Evolutionary conservation across 2,329 filamentous ascomycete genomes (phyloP), one percentile per base, ranked within the genome.

Genomic region (Fusarium xylarioides): DNA sequence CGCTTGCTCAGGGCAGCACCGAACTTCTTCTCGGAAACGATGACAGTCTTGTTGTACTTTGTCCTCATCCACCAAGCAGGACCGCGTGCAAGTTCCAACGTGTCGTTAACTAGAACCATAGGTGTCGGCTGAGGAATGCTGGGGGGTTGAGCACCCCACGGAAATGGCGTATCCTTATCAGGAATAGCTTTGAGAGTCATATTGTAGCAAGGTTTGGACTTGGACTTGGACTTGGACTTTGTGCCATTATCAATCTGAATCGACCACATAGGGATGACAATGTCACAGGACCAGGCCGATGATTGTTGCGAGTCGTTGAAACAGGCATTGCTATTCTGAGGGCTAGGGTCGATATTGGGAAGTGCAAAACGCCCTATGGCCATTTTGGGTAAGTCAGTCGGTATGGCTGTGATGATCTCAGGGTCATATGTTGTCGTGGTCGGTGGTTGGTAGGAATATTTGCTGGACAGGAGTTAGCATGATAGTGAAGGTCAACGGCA

Each of bases 261-360:
- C 4, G 82, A 79, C 56, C 86, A 85, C 49, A 84, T 81, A 11
- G 81, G 81, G 50, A 83, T 83, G 4, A 55, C 81, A 35, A 92
- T 83, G 18, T 88, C 84, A 78, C 91, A 93, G 66, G 85, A 88
- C 91, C 91, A 93, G 2, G 91, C 88, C 55, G 84, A 80, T n/a
- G 84, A 82, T 74, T 91, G 86, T 2, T 80, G 83, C 2, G 85
- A 83, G 63, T 91, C 85, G 37, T 84, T 84, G 67, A 93, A 84
- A 77, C 91, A 93, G 0, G 85, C 83, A 44, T 83, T 85, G 21
- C 88, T 86, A 5, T 83, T 82, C 60, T 85, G 83, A 60, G 63
- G 44, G 42, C 84, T 85, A 7, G 86, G 82, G 50, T 85, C 82
- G 9, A 90, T 81, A 8, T 87, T 86, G 21, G 89, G 87, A n/a